Conservation (phyloP, 2,329 filamentous ascomycete species). For the Xylaria sp. region DNA sequence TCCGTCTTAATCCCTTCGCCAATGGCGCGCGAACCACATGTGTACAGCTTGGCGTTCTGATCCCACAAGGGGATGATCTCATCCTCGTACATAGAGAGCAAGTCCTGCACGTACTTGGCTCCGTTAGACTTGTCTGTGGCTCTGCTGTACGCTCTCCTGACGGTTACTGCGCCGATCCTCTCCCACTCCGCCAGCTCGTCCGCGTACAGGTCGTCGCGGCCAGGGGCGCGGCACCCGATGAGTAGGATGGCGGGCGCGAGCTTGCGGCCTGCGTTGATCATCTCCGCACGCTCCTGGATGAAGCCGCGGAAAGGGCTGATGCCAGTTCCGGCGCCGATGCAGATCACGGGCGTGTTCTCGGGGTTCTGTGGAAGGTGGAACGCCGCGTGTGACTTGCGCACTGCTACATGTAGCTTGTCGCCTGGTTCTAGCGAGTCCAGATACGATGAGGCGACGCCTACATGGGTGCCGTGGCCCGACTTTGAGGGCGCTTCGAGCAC, state of each 20-base stretch:
- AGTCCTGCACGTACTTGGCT: constrained; percentile 61
- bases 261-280: constrained; percentile 60
- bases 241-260: constrained; percentile 73
- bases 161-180: constrained; percentile 66
- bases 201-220: constrained; percentile 69
- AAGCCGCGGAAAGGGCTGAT: constrained; percentile 57
- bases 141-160: constrained; percentile 70
- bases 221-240: constrained; percentile 69
- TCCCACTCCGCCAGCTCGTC: constrained; percentile 71
- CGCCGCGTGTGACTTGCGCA: constrained; percentile 52
- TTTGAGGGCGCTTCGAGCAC: constrained; percentile 69
- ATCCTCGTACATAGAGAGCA: constrained; percentile 52
- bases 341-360: constrained; percentile 62
- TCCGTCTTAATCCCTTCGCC: constrained; percentile 60
- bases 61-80: constrained; percentile 55
- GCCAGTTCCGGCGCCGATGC: constrained; percentile 63
- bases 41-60: constrained; percentile 66
- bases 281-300: constrained; percentile 63
- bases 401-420: constrained; percentile 55
- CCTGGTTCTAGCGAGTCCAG: constrained; percentile 61
- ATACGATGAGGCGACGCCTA: constrained; percentile 72
- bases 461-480: constrained; percentile 60
- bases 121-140: constrained; percentile 57
- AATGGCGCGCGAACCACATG: constrained; percentile 70
- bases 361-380: constrained; percentile 62